A percentile compares a stretch with the other conserved stretches of the same genome.
phyloP scores from a whole-genome alignment of 805 yeast species.

The Candida oleophila region DNA sequence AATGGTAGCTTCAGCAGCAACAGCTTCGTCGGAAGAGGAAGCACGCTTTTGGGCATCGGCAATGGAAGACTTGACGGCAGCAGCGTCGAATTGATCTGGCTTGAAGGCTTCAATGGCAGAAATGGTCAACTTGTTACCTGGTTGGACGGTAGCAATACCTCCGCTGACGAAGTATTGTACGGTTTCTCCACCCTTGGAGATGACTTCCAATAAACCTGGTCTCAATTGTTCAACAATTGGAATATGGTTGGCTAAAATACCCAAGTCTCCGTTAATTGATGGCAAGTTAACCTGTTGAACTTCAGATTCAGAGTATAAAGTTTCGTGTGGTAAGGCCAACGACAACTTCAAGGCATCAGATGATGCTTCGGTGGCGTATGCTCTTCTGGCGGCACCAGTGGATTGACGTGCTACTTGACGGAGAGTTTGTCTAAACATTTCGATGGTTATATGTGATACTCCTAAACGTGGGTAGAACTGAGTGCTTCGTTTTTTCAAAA shows the following conservation, averaged over 20 bases:
- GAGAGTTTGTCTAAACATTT: constrained; percentile 62
- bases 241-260: constrained; percentile 96
- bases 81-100: constrained; percentile 79
- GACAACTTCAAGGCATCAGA: constrained; percentile 79
- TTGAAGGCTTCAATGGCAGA: constrained; percentile 96
- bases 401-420: constrained; percentile 61
- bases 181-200: constrained; percentile 69
- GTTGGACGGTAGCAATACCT: constrained; percentile 95
- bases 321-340: constrained; percentile 87
- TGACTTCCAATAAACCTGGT: constrained; percentile 93
- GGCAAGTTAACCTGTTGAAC: constrained; percentile 86
- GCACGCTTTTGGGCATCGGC: constrained; percentile 94
- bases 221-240: constrained; percentile 94
- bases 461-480: too few species aligned
- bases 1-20: constrained; percentile 92
- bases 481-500: constrained; percentile 1
- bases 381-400: constrained; percentile 63
- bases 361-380: constrained; percentile 80
- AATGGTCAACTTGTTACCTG: constrained; percentile 86
- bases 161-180: constrained; percentile 89
- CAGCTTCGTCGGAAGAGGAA: constrained; percentile 78
- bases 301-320: constrained; percentile 57
- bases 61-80: constrained; percentile 74
- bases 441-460: constrained; percentile 10
- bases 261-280: constrained; percentile 92